phyloP scores from a whole-genome alignment of 768 basidiomycete species.

The Lentinula sp. region DNA sequence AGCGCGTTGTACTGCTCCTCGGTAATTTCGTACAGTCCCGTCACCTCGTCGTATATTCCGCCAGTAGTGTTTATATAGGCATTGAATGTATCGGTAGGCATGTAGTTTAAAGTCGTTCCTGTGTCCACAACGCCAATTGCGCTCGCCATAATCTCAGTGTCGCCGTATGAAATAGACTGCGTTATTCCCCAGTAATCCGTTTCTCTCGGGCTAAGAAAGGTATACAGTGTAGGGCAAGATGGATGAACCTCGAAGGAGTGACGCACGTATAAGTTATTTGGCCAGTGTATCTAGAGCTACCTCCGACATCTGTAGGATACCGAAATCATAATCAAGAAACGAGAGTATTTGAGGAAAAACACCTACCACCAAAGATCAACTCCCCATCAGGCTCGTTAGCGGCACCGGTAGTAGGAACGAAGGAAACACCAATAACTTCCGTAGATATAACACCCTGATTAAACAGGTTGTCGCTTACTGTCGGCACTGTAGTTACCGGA shows the following conservation, averaged over 20 bases:
- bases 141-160: background rate
- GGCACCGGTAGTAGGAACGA: slow-evolving; percentile 36
- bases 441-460: slow-evolving; percentile 29
- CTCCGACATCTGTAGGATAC: background rate
- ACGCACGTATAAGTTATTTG: slow-evolving; percentile 2
- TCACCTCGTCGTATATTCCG: background rate
- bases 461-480: slow-evolving; percentile 53
- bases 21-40: slow-evolving; percentile 49
- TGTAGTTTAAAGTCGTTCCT: slow-evolving; percentile 45
- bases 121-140: background rate
- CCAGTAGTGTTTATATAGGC: slow-evolving; percentile 41
- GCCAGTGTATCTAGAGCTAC: background rate
- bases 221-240: background rate
- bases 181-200: slow-evolving; percentile 3
- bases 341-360: background rate
- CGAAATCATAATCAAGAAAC: background rate
- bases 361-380: slow-evolving; percentile 38
- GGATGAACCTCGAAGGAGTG: background rate
- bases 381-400: slow-evolving; percentile 37
- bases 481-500: slow-evolving; percentile 30
- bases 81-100: slow-evolving; percentile 40
- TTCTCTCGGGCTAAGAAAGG: background rate
- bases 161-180: slow-evolving; percentile 3
- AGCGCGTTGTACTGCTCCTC: slow-evolving; percentile 42
- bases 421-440: slow-evolving; percentile 43